Conservation (phyloP, 2,329 filamentous ascomycete genomes). For the Calonectria pteridis region DNA sequence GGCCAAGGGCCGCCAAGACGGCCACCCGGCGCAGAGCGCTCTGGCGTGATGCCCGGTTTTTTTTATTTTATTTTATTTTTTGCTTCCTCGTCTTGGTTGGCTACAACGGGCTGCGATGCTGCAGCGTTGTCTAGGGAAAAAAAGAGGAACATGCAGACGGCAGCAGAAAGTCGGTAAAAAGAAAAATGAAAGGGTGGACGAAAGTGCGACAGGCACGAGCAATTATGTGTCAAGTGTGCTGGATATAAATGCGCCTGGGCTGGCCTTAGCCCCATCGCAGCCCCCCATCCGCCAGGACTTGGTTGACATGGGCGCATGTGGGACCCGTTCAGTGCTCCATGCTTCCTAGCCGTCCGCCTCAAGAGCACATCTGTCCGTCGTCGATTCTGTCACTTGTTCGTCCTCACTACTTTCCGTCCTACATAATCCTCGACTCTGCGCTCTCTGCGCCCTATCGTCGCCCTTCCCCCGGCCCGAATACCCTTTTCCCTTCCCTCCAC, state of each 20-base stretch:
- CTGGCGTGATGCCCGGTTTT: neutral
- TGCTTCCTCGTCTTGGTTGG: neutral
- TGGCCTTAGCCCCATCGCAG: neutral
- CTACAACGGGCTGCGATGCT: neutral
- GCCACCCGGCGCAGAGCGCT: neutral
- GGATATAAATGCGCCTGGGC: neutral
- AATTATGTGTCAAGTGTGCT: neutral
- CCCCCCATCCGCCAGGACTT: neutral
- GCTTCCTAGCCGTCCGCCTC: slow-evolving; percentile 1
- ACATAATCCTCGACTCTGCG: neutral
- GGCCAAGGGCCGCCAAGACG: neutral
- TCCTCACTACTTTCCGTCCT: neutral
- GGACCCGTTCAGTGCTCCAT: slow-evolving; percentile 11
- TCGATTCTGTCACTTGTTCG: neutral
- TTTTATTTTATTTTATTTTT: neutral
- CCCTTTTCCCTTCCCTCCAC: neutral
- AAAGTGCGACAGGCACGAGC: neutral
- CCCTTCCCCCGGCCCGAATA: neutral
- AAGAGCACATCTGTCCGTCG: neutral
- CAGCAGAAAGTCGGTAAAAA: neutral
- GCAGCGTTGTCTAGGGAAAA: neutral
- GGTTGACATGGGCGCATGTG: neutral
- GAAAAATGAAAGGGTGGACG: neutral
- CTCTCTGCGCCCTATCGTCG: neutral
- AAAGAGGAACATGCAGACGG: neutral